A percentile compares a stretch with the other conserved stretches of the same genome.
These are phyloP conservation scores for Pleurotus citrinopileatus DNA, from an alignment of 768 basidiomycete genomes.

Conservation along the genomic window DNA sequence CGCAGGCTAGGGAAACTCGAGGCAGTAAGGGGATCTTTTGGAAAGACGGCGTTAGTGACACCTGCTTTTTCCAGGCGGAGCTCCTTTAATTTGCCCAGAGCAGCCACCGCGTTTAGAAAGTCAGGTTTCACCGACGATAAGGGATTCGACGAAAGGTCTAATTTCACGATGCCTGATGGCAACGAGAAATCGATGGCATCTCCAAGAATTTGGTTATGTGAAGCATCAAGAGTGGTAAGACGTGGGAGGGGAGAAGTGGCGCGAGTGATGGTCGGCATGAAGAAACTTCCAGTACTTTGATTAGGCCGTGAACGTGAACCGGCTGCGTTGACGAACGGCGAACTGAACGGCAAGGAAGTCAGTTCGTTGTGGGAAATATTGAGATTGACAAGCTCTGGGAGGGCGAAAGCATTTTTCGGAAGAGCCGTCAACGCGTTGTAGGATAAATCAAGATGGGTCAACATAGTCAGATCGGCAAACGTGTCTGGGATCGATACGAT, in stretches of 20 bases:
- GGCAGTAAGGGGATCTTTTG: conserved; percentile 33
- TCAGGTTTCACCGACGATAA: conserved; percentile 37
- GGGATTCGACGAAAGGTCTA: conserved; percentile 69
- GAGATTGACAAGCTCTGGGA: conserved; percentile 63
- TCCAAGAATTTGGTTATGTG: conserved; percentile 64
- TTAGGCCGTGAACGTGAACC: conserved; percentile 5
- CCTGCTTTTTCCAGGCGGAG: conserved; percentile 53
- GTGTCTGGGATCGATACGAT: conserved; percentile 58
- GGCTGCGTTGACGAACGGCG: conserved; percentile 42
- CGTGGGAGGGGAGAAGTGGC: conserved; percentile 64
- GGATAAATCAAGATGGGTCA: conserved; percentile 72
- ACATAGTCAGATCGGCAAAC: conserved; percentile 64
- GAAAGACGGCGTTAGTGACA: conserved; percentile 60
- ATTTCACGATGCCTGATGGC: conserved; percentile 51
- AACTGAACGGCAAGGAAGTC: conserved; percentile 56
- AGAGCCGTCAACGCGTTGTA: conserved; percentile 64
- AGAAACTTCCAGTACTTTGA: conserved; percentile 51
- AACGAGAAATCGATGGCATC: conserved; percentile 49
- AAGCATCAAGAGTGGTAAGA: conserved; percentile 60
- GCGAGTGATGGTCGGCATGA: conserved; percentile 57
- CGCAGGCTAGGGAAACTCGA: conserved; percentile 47
- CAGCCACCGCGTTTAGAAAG: conserved; percentile 46
- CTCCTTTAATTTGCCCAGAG: conserved; percentile 53
- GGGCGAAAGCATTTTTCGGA: conserved; percentile 61
- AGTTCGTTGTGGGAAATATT: conserved; percentile 74